Percentiles rank a stretch among this genome's conserved stretches.
These are phyloP conservation scores for Colletotrichum sp. DNA, from an alignment of 2,329 filamentous ascomycete species.

Conservation along the genomic window DNA sequence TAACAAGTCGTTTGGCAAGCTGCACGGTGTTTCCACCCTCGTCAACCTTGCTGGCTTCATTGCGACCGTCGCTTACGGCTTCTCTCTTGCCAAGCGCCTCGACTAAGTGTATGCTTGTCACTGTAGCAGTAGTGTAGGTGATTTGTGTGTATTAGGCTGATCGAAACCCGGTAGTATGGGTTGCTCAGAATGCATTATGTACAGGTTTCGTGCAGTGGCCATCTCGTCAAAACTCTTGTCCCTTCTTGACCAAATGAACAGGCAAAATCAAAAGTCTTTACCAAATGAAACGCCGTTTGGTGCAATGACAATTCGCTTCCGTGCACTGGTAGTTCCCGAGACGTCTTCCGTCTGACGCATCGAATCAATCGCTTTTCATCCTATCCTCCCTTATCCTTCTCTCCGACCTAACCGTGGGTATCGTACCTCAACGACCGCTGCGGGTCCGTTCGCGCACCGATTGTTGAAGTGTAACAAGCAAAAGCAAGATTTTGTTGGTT, in stretches of 20 bases:
- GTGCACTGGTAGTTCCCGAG: background rate
- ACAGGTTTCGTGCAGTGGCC: background rate
- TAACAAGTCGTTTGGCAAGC: slow-evolving; percentile 77
- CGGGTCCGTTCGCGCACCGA: slow-evolving; percentile 4
- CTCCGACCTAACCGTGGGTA: slow-evolving; percentile 13
- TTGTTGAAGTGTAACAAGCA: slow-evolving; percentile 5
- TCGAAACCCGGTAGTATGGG: background rate
- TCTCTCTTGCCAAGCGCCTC: slow-evolving; percentile 71
- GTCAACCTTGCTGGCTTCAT: slow-evolving; percentile 77
- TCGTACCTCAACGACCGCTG: background rate
- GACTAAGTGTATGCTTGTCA: slow-evolving; percentile 35
- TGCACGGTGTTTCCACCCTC: slow-evolving; percentile 84
- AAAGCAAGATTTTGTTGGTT: background rate
- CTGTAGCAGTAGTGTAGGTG: background rate
- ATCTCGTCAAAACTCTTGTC: background rate
- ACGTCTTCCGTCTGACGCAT: background rate
- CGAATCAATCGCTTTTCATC: background rate
- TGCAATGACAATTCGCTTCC: slow-evolving; percentile 5
- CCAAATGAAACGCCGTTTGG: slow-evolving; percentile 14
- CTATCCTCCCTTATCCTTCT: background rate
- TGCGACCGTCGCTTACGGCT: slow-evolving; percentile 78
- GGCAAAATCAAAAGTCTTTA: background rate
- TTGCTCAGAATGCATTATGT: background rate
- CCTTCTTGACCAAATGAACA: background rate
- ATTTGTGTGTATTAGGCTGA: background rate